Evolutionary conservation across 139 green algal species (phyloP), one percentile per base, ranked within the genome.

Genomic region (Monoraphidium neglectum): DNA sequence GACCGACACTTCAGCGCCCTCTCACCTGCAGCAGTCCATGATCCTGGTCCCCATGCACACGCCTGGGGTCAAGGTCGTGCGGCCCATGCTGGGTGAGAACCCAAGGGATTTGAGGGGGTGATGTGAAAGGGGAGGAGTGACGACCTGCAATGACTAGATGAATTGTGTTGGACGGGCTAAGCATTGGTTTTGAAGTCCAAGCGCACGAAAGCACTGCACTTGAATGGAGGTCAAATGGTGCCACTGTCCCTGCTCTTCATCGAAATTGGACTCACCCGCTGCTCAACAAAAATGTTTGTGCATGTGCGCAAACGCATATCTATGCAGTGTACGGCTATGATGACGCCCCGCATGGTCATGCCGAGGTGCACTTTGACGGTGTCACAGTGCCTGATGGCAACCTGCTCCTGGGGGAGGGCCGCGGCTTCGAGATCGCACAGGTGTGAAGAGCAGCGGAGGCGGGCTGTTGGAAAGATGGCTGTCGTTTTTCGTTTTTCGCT

Each of bases 351-450:
- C 93, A 99, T 63, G 96, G 96, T 4, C 96, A 99, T 82, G 92
- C 95, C 0, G 96, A 99, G 83, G 82, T 98, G 47, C 16, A 76
- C 1, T 98, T 98, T 72, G 67, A 93, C 12, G 36, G 87, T 5
- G 95, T 98, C 57, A 38, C 68, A 1, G 91, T 98, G 62, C 86
- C 88, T 6, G 85, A 64, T 4, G 53, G 33, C 65, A 89, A 85
- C 76, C 76, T 94, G 57, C 77, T 94, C 13, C 80, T 94, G 61
- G 94, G 94, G 2, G 91, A 97, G 80, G 96, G 96, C 0, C 87
- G 93, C 16, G 96, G 96, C 38, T 99, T 99, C 78, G 96, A 99
- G 87, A 98, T 99, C 51, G 96, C 96, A n/a, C 94, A 98, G 82
- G 87, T 77, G 32, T 3, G 72, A 2, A 6, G 28, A 28, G 8